Conservation (phyloP, 495 filamentous ascomycete species). For the Thermothielavioides terrestris region DNA sequence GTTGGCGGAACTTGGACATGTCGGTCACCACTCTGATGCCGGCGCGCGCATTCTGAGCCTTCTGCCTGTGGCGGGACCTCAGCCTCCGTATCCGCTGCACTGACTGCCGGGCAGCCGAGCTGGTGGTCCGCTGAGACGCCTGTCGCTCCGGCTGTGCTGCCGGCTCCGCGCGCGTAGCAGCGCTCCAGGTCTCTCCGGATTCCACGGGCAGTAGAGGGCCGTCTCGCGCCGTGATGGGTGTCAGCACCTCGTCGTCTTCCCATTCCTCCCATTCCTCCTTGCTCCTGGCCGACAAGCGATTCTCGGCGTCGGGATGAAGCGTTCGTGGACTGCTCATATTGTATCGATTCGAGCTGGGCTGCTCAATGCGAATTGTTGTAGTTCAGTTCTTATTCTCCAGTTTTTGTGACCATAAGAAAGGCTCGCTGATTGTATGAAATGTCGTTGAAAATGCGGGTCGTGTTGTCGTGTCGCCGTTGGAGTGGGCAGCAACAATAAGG, state of each 20-base stretch:
- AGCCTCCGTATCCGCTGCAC: conserved; percentile 31
- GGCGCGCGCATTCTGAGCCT: conserved; percentile 47
- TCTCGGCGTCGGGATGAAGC: neutral
- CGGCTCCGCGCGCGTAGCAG: conserved; percentile 6
- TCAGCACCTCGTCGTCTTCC: conserved; percentile 31
- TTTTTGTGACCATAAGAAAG: no score
- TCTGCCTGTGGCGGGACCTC: conserved; percentile 43
- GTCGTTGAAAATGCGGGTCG: no score
- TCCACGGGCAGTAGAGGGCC: conserved; percentile 13
- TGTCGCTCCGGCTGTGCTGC: conserved; percentile 7
- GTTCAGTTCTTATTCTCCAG: no score
- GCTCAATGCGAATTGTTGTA: neutral
- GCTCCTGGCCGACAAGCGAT: conserved; percentile 4
- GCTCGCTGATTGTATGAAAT: no score
- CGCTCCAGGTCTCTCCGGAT: conserved; percentile 2
- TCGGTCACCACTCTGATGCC: conserved; percentile 61
- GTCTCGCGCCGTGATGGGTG: conserved; percentile 17
- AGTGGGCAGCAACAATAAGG: neutral
- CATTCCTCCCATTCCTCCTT: conserved; percentile 45
- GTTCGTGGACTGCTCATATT: conserved; percentile 16
- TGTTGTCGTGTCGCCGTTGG: neutral
- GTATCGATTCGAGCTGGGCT: neutral
- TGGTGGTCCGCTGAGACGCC: conserved; percentile 11
- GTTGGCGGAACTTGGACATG: conserved; percentile 35
- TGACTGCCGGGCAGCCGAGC: conserved; percentile 21